Base-by-base conservation (phyloP, 2,329 filamentous ascomycete species). In the Sporothrix brunneoviolacea region DNA sequence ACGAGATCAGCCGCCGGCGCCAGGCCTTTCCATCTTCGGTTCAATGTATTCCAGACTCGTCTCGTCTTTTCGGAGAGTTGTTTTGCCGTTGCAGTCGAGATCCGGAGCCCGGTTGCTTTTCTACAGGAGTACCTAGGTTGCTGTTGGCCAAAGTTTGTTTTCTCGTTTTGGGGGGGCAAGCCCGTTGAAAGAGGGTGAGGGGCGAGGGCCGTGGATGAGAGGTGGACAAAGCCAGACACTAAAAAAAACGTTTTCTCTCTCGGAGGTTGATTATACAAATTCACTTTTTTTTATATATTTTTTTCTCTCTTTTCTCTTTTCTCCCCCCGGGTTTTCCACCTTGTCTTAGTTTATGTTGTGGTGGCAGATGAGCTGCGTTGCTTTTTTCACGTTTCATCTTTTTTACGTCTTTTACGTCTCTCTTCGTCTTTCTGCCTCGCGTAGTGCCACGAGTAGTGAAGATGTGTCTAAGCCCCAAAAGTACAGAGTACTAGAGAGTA, bases 1-100 rank as follows among this genome's bases (percentile, higher is more conserved):
- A 68, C 67, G 68, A 70, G 68, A 66, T 68, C 65, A 68, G 67
- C 65, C 64, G 64, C 62, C 28, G 64, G 65, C 66, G 67, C 67
- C 64, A 65, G 68, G 64, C 64, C 66, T 65, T 62, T 65, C 63
- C 61, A 22, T 63, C 67, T 70, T 67, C 68, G 68, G 35, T 21
- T 51, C 70, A 70, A 66, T 68, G 67, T 70, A 70, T 71, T 67
- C 66, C 67, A 65, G 66, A 69, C 71, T 69, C 70, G 71, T 73
- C 70, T 76, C 71, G 67, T 73, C 73, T 76, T 71, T 75, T 71
- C 69, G 64, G 77, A 79, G 76, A 75, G 69, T 74, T 74, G 72
- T 75, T 46, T 50, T 43, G 19, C 38, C 38, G 51, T 24, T 43
- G 70, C 72, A 73, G 70, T 76, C 70, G 70, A 70, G 68, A 70